These are phyloP conservation scores for Peronospora tabacina DNA, from an alignment of 352 stramenopile species.

Conservation along the genomic window DNA sequence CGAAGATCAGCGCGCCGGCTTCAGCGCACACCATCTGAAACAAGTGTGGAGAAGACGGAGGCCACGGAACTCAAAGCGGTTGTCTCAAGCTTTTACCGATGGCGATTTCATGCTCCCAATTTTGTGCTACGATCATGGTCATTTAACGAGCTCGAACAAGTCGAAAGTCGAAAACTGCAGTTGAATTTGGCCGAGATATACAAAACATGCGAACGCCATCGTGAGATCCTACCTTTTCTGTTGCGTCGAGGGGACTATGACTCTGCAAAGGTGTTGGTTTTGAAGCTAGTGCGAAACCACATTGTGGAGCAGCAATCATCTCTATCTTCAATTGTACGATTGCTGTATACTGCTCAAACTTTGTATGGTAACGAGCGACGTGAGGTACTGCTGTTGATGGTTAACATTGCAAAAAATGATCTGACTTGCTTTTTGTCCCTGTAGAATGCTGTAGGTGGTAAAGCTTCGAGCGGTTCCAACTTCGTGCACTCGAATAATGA, in stretches of 20 bases:
- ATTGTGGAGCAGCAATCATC: constrained; percentile 46
- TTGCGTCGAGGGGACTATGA: constrained; percentile 43
- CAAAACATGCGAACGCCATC: constrained; percentile 49
- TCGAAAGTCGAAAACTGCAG: constrained; percentile 61
- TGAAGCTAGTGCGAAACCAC: constrained; percentile 44
- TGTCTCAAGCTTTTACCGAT: constrained; percentile 34
- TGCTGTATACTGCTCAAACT: constrained; percentile 45
- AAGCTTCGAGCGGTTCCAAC: background rate
- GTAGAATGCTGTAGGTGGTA: constrained; percentile 9
- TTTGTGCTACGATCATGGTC: constrained; percentile 45
- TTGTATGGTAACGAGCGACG: constrained; percentile 28
- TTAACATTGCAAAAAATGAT: background rate
- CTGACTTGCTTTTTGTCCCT: constrained; percentile 3
- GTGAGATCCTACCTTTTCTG: constrained; percentile 62
- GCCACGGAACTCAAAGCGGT: constrained; percentile 23
- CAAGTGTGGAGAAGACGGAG: constrained; percentile 28
- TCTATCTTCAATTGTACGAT: constrained; percentile 25
- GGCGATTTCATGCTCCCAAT: constrained; percentile 58
- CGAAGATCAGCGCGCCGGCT: constrained; percentile 14
- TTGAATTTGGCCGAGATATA: constrained; percentile 55
- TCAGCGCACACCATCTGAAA: constrained; percentile 29
- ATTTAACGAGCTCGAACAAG: constrained; percentile 23
- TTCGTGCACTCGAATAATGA: background rate
- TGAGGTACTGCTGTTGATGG: constrained; percentile 15
- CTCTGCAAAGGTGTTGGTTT: constrained; percentile 40